A percentile compares a stretch with the other conserved stretches of the same genome.
Evolutionary conservation across 768 basidiomycete species (phyloP).

Genomic region (Trichaptum fuscoviolaceum): DNA sequence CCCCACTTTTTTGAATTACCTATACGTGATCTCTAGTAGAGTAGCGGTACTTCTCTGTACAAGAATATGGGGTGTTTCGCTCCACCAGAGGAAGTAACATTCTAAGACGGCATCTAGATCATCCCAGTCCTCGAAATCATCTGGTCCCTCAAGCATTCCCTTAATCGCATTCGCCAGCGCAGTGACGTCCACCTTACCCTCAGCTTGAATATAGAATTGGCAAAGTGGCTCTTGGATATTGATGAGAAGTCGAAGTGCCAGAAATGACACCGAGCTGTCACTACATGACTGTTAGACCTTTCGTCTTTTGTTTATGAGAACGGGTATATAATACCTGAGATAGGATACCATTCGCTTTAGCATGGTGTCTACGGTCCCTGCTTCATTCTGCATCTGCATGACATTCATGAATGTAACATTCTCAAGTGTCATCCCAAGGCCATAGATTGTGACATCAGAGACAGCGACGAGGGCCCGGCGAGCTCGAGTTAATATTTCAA

Average conservation of each 20-base stretch:
- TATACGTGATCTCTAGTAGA: background rate
- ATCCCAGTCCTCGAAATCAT: background rate
- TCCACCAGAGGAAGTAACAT: background rate
- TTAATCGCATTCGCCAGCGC: background rate
- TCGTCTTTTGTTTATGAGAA: background rate
- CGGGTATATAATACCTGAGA: background rate
- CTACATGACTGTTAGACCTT: background rate
- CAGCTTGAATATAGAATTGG: background rate
- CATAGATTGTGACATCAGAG: background rate
- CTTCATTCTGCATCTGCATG: background rate
- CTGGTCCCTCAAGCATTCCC: background rate
- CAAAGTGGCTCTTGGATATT: background rate
- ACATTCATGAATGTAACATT: background rate
- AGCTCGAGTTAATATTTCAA: background rate
- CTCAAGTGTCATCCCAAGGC: background rate
- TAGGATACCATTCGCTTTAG: background rate
- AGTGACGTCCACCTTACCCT: background rate
- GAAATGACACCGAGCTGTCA: background rate
- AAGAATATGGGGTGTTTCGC: background rate
- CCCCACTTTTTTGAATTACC: background rate
- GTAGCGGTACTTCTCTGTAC: background rate
- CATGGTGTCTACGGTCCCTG: background rate
- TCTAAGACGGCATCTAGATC: background rate
- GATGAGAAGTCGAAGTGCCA: background rate
- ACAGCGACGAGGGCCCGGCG: background rate